Conservation (phyloP, 1,139 yeast species). For the Suhomyces atakaporum region DNA sequence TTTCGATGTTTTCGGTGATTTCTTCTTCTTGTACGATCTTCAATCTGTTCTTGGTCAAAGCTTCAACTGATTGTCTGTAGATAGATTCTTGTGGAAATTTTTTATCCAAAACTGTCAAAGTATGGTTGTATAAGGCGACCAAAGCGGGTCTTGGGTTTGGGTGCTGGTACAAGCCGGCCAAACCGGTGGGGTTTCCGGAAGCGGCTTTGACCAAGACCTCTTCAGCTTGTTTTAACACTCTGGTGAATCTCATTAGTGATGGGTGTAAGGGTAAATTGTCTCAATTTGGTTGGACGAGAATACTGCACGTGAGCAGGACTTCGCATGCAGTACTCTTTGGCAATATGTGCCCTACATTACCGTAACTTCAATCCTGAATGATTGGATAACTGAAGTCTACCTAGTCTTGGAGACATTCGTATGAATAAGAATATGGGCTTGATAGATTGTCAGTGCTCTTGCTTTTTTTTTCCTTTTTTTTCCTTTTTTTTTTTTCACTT, state of each 20-base stretch:
- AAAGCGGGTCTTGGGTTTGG: slow-evolving; percentile 86
- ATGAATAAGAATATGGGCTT: no score
- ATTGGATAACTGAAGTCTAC: no score
- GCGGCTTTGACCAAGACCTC: slow-evolving; percentile 68
- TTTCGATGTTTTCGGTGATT: slow-evolving; percentile 68
- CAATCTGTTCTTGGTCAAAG: slow-evolving; percentile 70
- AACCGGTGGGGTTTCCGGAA: slow-evolving; percentile 74
- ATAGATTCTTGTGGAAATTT: slow-evolving; percentile 72
- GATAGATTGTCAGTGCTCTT: no score
- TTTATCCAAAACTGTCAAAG: slow-evolving; percentile 57
- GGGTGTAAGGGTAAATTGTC: slow-evolving; percentile 10
- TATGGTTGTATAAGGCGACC: slow-evolving; percentile 67
- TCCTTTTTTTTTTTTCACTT: no score
- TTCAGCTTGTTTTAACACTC: slow-evolving; percentile 51
- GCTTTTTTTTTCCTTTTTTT: no score
- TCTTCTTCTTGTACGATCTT: slow-evolving; percentile 65
- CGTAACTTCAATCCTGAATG: no score
- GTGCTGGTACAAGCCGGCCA: slow-evolving; percentile 76
- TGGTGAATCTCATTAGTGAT: slow-evolving; percentile 42
- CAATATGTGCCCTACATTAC: no score
- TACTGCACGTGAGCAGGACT: slow-evolving; percentile 8
- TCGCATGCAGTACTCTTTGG: not conserved
- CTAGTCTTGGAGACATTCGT: no score
- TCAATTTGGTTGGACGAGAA: slow-evolving; percentile 16
- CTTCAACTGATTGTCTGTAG: slow-evolving; percentile 75